Evolutionary conservation across 805 yeast species (phyloP).

Genomic region (Pichia gijzeniarum): DNA sequence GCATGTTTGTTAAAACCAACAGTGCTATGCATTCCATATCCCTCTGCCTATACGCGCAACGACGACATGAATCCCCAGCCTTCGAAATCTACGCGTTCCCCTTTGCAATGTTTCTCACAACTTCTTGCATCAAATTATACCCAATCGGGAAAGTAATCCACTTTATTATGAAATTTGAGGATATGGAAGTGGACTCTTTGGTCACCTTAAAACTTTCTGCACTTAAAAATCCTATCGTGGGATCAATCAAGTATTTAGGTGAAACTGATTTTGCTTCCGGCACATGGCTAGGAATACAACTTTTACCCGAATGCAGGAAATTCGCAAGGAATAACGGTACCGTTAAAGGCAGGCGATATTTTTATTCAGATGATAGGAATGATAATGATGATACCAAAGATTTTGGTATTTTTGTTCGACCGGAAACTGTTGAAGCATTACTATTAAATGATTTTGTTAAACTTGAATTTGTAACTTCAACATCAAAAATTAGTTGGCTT

Average conservation of each 20-base stretch:
- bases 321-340: slow-evolving; percentile 46
- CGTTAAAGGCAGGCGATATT: slow-evolving; percentile 39
- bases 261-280: slow-evolving; percentile 54
- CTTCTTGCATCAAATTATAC: too few species aligned
- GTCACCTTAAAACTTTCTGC: slow-evolving; percentile 30
- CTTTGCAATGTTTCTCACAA: too few species aligned
- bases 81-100: too few species aligned
- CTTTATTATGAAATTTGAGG: not conserved
- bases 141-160: too few species aligned
- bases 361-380: slow-evolving; percentile 18
- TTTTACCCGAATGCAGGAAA: slow-evolving; percentile 26
- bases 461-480: not conserved
- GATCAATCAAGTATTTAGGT: slow-evolving; percentile 47
- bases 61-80: too few species aligned
- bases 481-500: slow-evolving; percentile 1
- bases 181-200: slow-evolving; percentile 15
- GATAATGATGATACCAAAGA: not conserved
- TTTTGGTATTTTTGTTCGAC: slow-evolving; percentile 8
- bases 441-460: slow-evolving; percentile 16
- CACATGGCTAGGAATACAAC: slow-evolving; percentile 46
- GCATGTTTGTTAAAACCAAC: not conserved
- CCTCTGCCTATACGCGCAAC: too few species aligned
- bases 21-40: too few species aligned
- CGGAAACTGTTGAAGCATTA: slow-evolving; percentile 15
- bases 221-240: slow-evolving; percentile 30